Conservation (phyloP, 2,329 filamentous ascomycete genomes). For the Fonsecaea monophora region DNA sequence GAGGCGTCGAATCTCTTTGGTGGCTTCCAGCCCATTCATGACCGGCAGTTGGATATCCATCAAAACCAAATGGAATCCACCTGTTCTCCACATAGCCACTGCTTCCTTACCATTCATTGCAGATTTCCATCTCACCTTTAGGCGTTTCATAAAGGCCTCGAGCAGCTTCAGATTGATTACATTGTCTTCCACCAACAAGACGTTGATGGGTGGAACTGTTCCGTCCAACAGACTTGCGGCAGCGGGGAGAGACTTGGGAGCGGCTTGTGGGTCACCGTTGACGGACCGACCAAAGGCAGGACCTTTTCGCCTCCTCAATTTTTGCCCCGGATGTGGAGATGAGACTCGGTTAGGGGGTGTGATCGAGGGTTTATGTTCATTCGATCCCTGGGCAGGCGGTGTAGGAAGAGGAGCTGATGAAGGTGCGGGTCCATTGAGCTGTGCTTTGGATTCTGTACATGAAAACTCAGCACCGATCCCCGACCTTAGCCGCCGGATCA, state of each 20-base stretch:
- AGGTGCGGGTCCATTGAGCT: conserved; percentile 46
- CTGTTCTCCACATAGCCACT: conserved; percentile 88
- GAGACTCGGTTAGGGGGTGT: conserved; percentile 58
- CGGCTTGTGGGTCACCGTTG: conserved; percentile 42
- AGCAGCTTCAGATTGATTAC: conserved; percentile 94
- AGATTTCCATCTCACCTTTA: conserved; percentile 97
- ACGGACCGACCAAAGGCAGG: conserved; percentile 48
- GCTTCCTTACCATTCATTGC: conserved; percentile 94
- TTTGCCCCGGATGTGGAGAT: conserved; percentile 54
- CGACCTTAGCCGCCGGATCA: conserved; percentile 36
- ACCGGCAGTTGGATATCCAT: conserved; percentile 99
- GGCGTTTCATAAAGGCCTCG: conserved; percentile 91
- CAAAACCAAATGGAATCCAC: conserved; percentile 92
- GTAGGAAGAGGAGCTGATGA: conserved; percentile 63
- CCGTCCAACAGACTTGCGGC: conserved; percentile 74
- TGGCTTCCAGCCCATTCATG: conserved; percentile 94
- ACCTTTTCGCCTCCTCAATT: conserved; percentile 59
- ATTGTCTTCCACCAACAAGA: conserved; percentile 97
- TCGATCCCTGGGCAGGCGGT: conserved; percentile 56
- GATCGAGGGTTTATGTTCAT: conserved; percentile 52
- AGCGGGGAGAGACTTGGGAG: conserved; percentile 42
- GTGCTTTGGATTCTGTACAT: conserved; percentile 49
- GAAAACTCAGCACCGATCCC: conserved; percentile 49
- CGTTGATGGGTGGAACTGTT: conserved; percentile 91
- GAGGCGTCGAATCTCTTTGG: conserved; percentile 87